A percentile compares a stretch with the other conserved stretches of the same genome.
Evolutionary conservation across 257 asterid species (phyloP).

Genomic region (Solanum rostratum): DNA sequence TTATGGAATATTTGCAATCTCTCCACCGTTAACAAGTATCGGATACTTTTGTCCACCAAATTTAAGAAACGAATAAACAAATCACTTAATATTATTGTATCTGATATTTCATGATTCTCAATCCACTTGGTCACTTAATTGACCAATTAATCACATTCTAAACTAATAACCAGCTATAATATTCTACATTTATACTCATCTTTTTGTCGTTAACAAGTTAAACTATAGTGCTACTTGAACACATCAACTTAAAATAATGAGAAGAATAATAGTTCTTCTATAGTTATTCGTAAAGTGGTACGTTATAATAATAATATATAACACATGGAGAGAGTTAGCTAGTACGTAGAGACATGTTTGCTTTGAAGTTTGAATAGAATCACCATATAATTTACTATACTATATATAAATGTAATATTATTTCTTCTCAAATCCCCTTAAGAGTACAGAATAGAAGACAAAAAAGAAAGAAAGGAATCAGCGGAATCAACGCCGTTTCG

Average conservation of each 20-base stretch:
- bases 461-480: conserved; percentile 48
- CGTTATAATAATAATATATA: background rate
- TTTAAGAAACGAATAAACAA: background rate
- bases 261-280: conserved; percentile 43
- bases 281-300: conserved; percentile 18
- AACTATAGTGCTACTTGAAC: background rate
- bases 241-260: background rate
- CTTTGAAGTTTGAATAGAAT: conserved; percentile 19
- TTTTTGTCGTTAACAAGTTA: background rate
- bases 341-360: conserved; percentile 4
- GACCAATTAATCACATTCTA: background rate
- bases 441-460: conserved; percentile 26
- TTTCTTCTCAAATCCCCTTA: background rate
- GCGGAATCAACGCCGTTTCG: conserved; percentile 78
- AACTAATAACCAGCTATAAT: background rate
- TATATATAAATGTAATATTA: background rate
- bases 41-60: background rate
- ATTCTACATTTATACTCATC: background rate
- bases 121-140: background rate
- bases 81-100: background rate
- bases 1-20: too few relatives aligned
- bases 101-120: background rate
- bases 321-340: conserved; percentile 1
- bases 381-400: background rate
- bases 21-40: background rate